Evolutionary conservation across 2,329 filamentous ascomycete genomes (phyloP).

Genomic region (Hymenoscyphus infarciens): DNA sequence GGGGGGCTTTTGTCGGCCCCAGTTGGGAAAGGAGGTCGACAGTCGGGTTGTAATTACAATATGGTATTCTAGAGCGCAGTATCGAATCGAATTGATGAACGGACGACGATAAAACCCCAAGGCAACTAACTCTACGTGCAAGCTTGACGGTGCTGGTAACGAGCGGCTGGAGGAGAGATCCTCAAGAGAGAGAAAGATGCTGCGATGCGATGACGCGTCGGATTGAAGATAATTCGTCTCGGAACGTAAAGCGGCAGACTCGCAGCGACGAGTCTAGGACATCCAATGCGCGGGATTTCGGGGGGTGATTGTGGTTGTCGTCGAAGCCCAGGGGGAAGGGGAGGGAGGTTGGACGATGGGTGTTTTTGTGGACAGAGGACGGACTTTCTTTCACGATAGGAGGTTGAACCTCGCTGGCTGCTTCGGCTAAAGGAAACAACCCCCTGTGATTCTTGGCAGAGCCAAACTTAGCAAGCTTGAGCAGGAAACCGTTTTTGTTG

Average conservation of each 20-base stretch:
- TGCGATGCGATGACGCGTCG: conserved; percentile 32
- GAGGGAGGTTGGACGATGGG: conserved; percentile 6
- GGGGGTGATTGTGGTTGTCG: conserved; percentile 8
- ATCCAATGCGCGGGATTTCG: conserved; percentile 24
- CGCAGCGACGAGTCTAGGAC: conserved; percentile 16
- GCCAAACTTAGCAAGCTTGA: background rate
- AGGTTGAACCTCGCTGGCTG: background rate
- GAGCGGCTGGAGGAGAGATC: conserved; percentile 34
- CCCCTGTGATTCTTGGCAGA: conserved; percentile 7
- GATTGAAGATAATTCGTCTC: conserved; percentile 18
- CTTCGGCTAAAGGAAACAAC: background rate
- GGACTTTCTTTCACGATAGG: conserved; percentile 19
- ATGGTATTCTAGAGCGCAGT: conserved; percentile 27
- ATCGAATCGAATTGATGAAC: conserved; percentile 25
- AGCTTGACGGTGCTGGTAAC: conserved; percentile 27
- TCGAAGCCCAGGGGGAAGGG: conserved; percentile 15
- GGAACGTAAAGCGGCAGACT: conserved; percentile 25
- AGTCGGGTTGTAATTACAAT: conserved; percentile 26
- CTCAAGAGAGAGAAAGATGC: conserved; percentile 28
- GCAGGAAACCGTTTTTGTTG: conserved; percentile 2
- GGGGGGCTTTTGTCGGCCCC: conserved; percentile 23
- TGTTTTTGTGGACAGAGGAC: conserved; percentile 17
- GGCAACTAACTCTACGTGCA: conserved; percentile 24
- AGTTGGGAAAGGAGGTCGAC: conserved; percentile 12
- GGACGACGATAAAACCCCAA: conserved; percentile 9